Evolutionary conservation across 2,329 filamentous ascomycete genomes (phyloP).

Genomic region (Knufia petricola): DNA sequence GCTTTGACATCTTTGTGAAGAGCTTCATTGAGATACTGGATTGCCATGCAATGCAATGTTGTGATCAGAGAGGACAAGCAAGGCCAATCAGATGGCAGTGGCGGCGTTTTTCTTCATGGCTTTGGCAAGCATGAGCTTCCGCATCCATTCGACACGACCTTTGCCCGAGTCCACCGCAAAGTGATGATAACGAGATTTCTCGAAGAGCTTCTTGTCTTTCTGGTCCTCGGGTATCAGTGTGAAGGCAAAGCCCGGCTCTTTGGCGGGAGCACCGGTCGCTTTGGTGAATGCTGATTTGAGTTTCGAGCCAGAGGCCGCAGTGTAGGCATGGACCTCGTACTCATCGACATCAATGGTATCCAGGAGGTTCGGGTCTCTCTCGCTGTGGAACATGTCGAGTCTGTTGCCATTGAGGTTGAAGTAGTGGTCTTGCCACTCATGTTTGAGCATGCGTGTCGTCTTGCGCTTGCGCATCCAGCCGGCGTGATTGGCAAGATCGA

Average conservation of each 20-base stretch:
- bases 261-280: conserved; percentile 35
- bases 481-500: conserved; percentile 47
- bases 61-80: neutral
- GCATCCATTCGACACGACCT: conserved; percentile 83
- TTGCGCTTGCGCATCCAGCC: conserved; percentile 94
- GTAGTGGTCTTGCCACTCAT: conserved; percentile 90
- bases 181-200: conserved; percentile 69
- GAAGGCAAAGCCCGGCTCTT: conserved; percentile 33
- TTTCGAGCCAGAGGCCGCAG: conserved; percentile 65
- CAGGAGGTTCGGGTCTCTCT: conserved; percentile 23
- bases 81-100: neutral
- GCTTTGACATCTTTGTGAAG: neutral
- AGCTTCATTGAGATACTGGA: neutral
- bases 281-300: conserved; percentile 74
- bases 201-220: conserved; percentile 31
- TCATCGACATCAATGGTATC: conserved; percentile 32
- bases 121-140: conserved; percentile 39
- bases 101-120: conserved; percentile 24
- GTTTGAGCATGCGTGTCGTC: conserved; percentile 75
- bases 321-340: conserved; percentile 30
- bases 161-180: conserved; percentile 82
- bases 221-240: conserved; percentile 34
- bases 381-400: conserved; percentile 36
- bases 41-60: neutral
- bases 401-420: conserved; percentile 72